Evolutionary conservation across 169 alveolate genomes (phyloP).

Genomic region (Eimeria praecox): DNA sequence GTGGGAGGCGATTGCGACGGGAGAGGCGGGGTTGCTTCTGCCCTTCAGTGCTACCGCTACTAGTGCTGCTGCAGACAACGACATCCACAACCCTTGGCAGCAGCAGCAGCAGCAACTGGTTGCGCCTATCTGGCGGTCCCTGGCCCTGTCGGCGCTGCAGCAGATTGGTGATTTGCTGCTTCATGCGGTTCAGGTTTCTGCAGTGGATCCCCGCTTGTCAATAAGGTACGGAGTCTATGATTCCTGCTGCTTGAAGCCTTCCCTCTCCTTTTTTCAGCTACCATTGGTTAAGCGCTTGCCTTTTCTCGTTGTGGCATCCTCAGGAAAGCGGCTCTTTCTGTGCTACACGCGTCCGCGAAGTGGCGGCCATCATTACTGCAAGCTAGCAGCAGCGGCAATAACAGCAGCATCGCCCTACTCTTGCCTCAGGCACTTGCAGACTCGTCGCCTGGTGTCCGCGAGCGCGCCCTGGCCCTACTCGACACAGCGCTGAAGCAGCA

Average conservation of each 20-base stretch:
- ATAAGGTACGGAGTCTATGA: conserved; percentile 14
- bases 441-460: conserved; percentile 63
- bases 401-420: conserved; percentile 27
- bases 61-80: conserved; percentile 20
- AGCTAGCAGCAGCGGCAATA: conserved; percentile 1
- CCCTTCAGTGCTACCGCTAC: conserved; percentile 48
- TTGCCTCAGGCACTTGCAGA: conserved; percentile 71
- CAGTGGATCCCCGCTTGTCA: conserved; percentile 45
- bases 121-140: conserved; percentile 41
- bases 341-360: conserved; percentile 50
- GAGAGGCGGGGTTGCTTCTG: conserved; percentile 36
- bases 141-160: conserved; percentile 69
- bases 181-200: conserved; percentile 48
- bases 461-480: conserved; percentile 61
- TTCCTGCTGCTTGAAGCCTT: neutral
- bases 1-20: conserved; percentile 66
- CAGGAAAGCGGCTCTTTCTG: conserved; percentile 69
- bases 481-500: conserved; percentile 70
- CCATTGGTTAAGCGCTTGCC: neutral
- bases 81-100: conserved; percentile 12
- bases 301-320: neutral
- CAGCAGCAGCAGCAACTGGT: conserved; percentile 63
- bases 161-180: conserved; percentile 66
- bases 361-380: conserved; percentile 72
- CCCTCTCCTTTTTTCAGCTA: neutral